A percentile compares a stretch with the other conserved stretches of the same genome.
Evolutionary conservation across 495 filamentous ascomycete genomes (phyloP).

Genomic region (Neurospora sp.): DNA sequence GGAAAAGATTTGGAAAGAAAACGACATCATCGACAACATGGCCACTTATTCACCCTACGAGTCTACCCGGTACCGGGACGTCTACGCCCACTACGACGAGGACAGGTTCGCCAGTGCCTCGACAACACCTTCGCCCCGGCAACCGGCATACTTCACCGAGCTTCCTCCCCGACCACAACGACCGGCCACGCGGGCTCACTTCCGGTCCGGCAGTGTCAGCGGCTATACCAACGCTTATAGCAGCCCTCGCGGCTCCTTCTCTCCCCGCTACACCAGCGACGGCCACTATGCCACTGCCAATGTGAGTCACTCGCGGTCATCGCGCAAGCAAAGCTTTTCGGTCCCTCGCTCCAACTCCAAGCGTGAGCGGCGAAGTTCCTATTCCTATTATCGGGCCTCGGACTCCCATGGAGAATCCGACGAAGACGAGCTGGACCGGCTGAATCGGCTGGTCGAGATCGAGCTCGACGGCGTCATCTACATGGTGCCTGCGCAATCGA

Average conservation of each 20-base stretch:
- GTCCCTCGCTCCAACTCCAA: conserved; percentile 29
- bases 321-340: conserved; percentile 43
- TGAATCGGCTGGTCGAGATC: conserved; percentile 29
- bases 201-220: conserved; percentile 31
- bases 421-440: conserved; percentile 40
- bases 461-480: conserved; percentile 40
- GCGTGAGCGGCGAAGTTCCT: conserved; percentile 41
- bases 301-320: conserved; percentile 38
- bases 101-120: conserved; percentile 35
- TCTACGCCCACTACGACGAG: conserved; percentile 29
- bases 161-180: conserved; percentile 29
- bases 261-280: conserved; percentile 43
- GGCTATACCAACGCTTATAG: conserved; percentile 11
- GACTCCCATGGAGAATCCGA: conserved; percentile 46
- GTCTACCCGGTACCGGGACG: conserved; percentile 28
- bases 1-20: conserved; percentile 17
- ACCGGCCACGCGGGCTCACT: conserved; percentile 37
- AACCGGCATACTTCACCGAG: conserved; percentile 31
- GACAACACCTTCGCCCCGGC: conserved; percentile 41
- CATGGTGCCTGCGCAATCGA: conserved; percentile 36
- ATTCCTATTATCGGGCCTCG: conserved; percentile 45
- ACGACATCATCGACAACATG: conserved; percentile 30
- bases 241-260: conserved; percentile 32
- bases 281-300: conserved; percentile 47
- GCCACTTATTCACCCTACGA: conserved; percentile 37